These are phyloP conservation scores for Acacia melanoxylon DNA, from an alignment of 306 rosid species.

Conservation along the genomic window DNA sequence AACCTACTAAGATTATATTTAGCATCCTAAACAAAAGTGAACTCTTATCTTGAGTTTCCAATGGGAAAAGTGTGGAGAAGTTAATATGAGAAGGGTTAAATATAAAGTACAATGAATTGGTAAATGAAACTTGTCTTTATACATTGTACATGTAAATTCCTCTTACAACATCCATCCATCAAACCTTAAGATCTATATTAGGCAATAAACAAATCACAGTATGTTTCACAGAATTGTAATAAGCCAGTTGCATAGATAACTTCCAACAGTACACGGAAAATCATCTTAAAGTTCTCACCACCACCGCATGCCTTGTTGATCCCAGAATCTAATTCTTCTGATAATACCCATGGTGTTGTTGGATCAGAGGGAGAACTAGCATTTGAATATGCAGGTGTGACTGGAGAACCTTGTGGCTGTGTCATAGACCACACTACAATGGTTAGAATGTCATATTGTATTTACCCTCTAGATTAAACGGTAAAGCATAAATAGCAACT, in stretches of 20 bases:
- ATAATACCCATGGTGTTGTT: slow-evolving; percentile 52
- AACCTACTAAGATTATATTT: neutral
- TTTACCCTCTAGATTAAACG: slow-evolving; percentile 12
- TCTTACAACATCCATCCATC: slow-evolving; percentile 7
- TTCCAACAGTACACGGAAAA: slow-evolving; percentile 21
- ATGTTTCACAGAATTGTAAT: slow-evolving; percentile 21
- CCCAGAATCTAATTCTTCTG: slow-evolving; percentile 83
- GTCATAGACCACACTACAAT: slow-evolving; percentile 36
- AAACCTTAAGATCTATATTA: slow-evolving; percentile 24
- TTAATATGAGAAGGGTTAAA: slow-evolving; percentile 14
- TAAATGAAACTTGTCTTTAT: neutral
- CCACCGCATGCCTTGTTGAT: slow-evolving; percentile 44
- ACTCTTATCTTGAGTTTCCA: slow-evolving; percentile 20
- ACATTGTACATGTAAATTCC: no score
- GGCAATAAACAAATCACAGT: slow-evolving; percentile 7
- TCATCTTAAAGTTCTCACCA: slow-evolving; percentile 52
- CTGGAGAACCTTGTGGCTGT: slow-evolving; percentile 77
- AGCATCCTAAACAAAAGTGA: slow-evolving; percentile 14
- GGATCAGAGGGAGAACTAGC: slow-evolving; percentile 74
- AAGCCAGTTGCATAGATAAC: slow-evolving; percentile 16
- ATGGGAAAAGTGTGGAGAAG: slow-evolving; percentile 13
- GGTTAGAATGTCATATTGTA: slow-evolving; percentile 25
- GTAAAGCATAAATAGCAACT: slow-evolving; percentile 11
- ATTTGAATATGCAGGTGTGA: slow-evolving; percentile 68
- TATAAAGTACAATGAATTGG: slow-evolving; percentile 1